Evolutionary conservation across 1,284 basidiomycete genomes (phyloP).

Genomic region (Apiotrichum domesticum): DNA sequence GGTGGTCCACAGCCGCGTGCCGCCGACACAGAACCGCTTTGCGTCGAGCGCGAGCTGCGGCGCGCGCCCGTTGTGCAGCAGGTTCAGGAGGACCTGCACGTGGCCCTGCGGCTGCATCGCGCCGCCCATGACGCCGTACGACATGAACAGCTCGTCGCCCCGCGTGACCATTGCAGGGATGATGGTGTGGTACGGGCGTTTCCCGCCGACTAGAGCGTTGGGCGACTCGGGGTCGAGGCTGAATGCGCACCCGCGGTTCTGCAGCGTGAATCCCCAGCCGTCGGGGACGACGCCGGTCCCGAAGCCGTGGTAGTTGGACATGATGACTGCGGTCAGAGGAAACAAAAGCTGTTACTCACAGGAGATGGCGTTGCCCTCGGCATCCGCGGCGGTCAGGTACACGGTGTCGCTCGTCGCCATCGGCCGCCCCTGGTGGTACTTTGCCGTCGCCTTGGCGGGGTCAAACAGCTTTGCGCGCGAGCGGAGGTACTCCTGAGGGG

Average conservation of each 20-base stretch:
- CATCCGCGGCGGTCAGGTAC: constrained; percentile 77
- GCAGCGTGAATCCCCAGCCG: constrained; percentile 86
- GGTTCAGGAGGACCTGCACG: constrained; percentile 73
- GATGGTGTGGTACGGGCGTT: constrained; percentile 88
- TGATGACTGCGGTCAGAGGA: constrained; percentile 12
- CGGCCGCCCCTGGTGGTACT: constrained; percentile 55
- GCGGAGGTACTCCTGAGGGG: constrained; percentile 64
- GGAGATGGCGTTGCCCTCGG: constrained; percentile 80
- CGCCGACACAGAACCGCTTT: constrained; percentile 80
- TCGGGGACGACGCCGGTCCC: constrained; percentile 65
- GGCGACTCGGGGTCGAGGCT: constrained; percentile 67
- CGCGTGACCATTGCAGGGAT: constrained; percentile 84
- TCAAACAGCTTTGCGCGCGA: constrained; percentile 71
- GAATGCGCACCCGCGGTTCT: constrained; percentile 85
- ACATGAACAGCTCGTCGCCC: constrained; percentile 75
- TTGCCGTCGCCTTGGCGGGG: constrained; percentile 55
- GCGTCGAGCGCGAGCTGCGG: constrained; percentile 72
- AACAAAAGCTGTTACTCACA: constrained; percentile 8
- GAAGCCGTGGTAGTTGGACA: constrained; percentile 63
- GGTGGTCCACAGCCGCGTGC: constrained; percentile 5
- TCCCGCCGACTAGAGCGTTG: constrained; percentile 69
- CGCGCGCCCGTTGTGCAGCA: constrained; percentile 20
- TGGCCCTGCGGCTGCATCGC: constrained; percentile 88
- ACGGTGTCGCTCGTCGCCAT: constrained; percentile 74
- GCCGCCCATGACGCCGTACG: constrained; percentile 86